These are phyloP conservation scores for Triangularia verruculosa DNA, from an alignment of 2,329 filamentous ascomycete genomes.

Conservation along the genomic window DNA sequence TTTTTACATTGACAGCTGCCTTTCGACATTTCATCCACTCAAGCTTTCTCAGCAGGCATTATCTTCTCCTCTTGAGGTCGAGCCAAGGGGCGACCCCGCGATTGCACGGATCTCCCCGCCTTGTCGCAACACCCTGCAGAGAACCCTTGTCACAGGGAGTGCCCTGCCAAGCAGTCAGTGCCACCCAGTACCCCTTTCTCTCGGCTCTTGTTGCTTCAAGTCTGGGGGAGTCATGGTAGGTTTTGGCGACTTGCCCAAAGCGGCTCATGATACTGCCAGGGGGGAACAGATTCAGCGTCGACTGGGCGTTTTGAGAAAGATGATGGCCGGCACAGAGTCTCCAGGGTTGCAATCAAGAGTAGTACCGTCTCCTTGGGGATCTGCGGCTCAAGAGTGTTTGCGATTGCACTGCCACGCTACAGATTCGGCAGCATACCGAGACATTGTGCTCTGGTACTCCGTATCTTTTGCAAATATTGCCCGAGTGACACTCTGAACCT, in stretches of 20 bases:
- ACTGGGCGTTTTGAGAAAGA: background rate
- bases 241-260: conserved; percentile 10
- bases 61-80: too few species aligned
- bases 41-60: too few species aligned
- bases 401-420: conserved; percentile 8
- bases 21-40: background rate
- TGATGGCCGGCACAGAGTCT: background rate
- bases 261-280: background rate
- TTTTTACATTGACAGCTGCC: background rate
- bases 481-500: conserved; percentile 1
- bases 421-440: background rate
- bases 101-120: conserved; percentile 7
- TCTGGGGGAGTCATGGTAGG: conserved; percentile 4
- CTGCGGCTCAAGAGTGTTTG: conserved; percentile 7
- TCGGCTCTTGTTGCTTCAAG: conserved; percentile 4
- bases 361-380: background rate
- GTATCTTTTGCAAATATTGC: background rate
- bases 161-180: background rate
- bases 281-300: background rate
- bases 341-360: background rate
- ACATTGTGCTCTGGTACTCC: background rate
- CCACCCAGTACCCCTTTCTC: background rate
- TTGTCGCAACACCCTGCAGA: background rate
- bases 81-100: background rate
- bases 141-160: background rate